A percentile compares a stretch with the other conserved stretches of the same genome.
Evolutionary conservation across 2,329 filamentous ascomycete genomes (phyloP).

Genomic region (Emericellopsis atlantica): DNA sequence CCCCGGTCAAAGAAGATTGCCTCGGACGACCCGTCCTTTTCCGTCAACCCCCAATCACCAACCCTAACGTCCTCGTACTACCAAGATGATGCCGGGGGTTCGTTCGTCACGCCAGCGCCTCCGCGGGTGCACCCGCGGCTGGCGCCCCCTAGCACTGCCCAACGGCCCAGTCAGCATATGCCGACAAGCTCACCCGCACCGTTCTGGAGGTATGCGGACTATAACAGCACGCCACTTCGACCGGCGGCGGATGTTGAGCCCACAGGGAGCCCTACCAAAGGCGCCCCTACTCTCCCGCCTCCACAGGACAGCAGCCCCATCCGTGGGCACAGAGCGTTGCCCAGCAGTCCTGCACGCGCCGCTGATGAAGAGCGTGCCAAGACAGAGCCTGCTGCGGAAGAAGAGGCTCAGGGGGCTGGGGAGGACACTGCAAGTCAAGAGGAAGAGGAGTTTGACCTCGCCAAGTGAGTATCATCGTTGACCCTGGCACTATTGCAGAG

Average conservation of each 20-base stretch:
- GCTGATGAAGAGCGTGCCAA: conserved; percentile 14
- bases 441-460: conserved; percentile 43
- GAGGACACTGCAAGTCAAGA: conserved; percentile 23
- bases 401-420: conserved; percentile 4
- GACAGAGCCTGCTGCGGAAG: conserved; percentile 4
- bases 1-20: conserved; percentile 41
- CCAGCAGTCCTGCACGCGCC: conserved; percentile 33
- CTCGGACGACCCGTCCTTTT: conserved; percentile 25
- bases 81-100: conserved; percentile 42
- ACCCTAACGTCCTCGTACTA: conserved; percentile 49
- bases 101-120: conserved; percentile 61
- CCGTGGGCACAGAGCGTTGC: conserved; percentile 34
- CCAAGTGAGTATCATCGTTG: conserved; percentile 32
- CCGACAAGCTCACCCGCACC: conserved; percentile 75
- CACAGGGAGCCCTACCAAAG: conserved; percentile 48
- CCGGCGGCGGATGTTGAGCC: conserved; percentile 24
- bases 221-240: conserved; percentile 58
- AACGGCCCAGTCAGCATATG: conserved; percentile 75
- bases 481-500: not conserved
- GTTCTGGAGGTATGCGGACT: conserved; percentile 79
- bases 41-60: conserved; percentile 44
- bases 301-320: conserved; percentile 46
- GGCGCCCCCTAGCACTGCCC: conserved; percentile 68
- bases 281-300: conserved; percentile 23
- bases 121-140: conserved; percentile 61